These are phyloP conservation scores for Coniosporium tulheliwenetii DNA, from an alignment of 2,329 filamentous ascomycete genomes.

Conservation along the genomic window DNA sequence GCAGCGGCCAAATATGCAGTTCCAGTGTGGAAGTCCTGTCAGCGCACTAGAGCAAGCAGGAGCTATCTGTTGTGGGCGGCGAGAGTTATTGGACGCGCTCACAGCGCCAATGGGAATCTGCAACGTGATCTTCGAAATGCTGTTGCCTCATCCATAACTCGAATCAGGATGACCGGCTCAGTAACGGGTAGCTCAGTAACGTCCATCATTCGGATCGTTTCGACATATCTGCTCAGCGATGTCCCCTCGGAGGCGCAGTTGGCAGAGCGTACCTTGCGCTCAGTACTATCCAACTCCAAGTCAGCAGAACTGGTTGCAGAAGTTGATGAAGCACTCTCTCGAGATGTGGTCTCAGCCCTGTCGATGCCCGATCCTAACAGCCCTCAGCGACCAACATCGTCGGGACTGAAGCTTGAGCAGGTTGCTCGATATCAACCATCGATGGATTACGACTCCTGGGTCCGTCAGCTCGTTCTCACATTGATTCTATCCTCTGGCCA, in stretches of 20 bases:
- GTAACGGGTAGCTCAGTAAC: slow-evolving; percentile 12
- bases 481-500: slow-evolving; percentile 34
- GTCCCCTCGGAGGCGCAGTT: slow-evolving; percentile 24
- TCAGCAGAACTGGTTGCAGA: slow-evolving; percentile 7
- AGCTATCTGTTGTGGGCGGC: slow-evolving; percentile 77
- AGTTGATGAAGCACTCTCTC: slow-evolving; percentile 14
- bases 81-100: slow-evolving; percentile 68
- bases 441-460: background rate
- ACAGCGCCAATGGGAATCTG: slow-evolving; percentile 34
- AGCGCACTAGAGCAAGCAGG: slow-evolving; percentile 43
- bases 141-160: background rate
- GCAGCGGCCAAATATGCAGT: slow-evolving; percentile 46
- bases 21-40: slow-evolving; percentile 63
- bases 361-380: background rate
- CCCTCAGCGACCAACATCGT: no score
- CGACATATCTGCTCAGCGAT: slow-evolving; percentile 21
- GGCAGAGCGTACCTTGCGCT: slow-evolving; percentile 23
- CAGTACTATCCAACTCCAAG: slow-evolving; percentile 7
- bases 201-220: slow-evolving; percentile 19
- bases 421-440: no score
- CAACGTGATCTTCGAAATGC: background rate
- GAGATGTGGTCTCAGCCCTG: slow-evolving; percentile 7
- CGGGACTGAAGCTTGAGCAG: no score
- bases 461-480: slow-evolving; percentile 28
- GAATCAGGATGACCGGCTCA: background rate